A percentile compares a stretch with the other conserved stretches of the same genome.
Conservation (phyloP, 495 filamentous ascomycete species). For the Aspergillus homomorphus region DNA sequence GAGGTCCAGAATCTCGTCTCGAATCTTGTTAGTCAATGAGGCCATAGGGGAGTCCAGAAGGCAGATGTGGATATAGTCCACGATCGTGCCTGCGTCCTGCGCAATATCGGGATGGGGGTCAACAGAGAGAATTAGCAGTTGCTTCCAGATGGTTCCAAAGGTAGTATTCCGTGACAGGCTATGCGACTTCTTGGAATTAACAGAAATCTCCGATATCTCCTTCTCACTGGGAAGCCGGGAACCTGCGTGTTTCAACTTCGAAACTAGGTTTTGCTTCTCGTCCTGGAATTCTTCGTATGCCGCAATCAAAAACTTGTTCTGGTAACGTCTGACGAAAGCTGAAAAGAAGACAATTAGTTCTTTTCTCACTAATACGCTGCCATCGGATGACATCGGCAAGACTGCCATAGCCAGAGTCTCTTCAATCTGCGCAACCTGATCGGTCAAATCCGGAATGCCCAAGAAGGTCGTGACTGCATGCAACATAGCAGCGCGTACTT, state of each 20-base stretch:
- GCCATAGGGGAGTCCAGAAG: slow-evolving; percentile 76
- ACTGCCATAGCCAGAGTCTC: slow-evolving; percentile 81
- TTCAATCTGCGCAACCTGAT: slow-evolving; percentile 86
- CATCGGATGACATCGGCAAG: slow-evolving; percentile 83
- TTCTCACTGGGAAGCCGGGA: slow-evolving; percentile 19
- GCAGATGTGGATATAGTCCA: slow-evolving; percentile 77
- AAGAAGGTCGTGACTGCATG: slow-evolving; percentile 92
- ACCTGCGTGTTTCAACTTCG: slow-evolving; percentile 38
- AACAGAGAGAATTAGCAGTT: slow-evolving; percentile 81
- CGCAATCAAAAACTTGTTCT: slow-evolving; percentile 86
- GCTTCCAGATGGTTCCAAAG: slow-evolving; percentile 91
- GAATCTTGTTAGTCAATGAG: slow-evolving; percentile 61
- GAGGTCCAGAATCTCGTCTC: slow-evolving; percentile 72
- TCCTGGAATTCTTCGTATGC: slow-evolving; percentile 89
- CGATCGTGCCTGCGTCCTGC: slow-evolving; percentile 71
- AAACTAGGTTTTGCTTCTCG: slow-evolving; percentile 66
- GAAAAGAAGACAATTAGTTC: slow-evolving; percentile 94
- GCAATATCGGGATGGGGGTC: slow-evolving; percentile 95
- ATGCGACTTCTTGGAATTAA: slow-evolving; percentile 26
- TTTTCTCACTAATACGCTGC: slow-evolving; percentile 86
- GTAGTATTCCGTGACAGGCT: slow-evolving; percentile 77
- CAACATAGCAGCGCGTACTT: slow-evolving; percentile 89
- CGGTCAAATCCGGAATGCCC: slow-evolving; percentile 87
- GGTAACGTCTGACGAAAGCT: slow-evolving; percentile 83
- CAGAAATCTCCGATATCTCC: slow-evolving; percentile 8